These are phyloP conservation scores for Chrysopogon serrulatus DNA, from an alignment of 176 grass and related monocot species.

Conservation along the genomic window DNA sequence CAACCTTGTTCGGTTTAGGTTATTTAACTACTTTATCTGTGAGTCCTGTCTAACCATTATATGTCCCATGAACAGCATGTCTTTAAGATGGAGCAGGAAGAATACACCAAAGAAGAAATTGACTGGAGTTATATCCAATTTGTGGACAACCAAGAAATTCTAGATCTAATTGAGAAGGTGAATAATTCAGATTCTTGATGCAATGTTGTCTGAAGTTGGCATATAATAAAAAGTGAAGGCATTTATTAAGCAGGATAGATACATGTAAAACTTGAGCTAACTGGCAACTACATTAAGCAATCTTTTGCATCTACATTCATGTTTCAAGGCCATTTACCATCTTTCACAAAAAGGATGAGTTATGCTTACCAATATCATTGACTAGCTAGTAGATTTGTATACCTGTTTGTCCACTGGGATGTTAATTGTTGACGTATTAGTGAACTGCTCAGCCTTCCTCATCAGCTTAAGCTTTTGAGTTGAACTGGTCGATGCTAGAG, in stretches of 20 bases:
- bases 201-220: neutral
- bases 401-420: neutral
- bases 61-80: conserved; percentile 75
- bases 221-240: neutral
- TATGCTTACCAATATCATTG: neutral
- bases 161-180: conserved; percentile 99
- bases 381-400: neutral
- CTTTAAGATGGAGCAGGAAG: conserved; percentile 99
- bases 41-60: conserved; percentile 14
- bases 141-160: conserved; percentile 94
- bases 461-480: neutral
- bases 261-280: neutral
- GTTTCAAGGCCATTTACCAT: neutral
- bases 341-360: neutral
- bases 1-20: conserved; percentile 1
- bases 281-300: neutral
- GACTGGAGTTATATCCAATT: conserved; percentile 98
- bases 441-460: neutral
- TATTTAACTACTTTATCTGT: neutral
- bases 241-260: neutral
- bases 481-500: neutral
- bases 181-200: conserved; percentile 2
- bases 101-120: conserved; percentile 99
- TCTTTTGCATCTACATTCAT: neutral
- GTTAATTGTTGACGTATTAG: neutral